Evolutionary conservation across 192 early-diverging fungal species (phyloP), one percentile per base, ranked within the genome.

Genomic region (Bifiguratus adelaidae): DNA sequence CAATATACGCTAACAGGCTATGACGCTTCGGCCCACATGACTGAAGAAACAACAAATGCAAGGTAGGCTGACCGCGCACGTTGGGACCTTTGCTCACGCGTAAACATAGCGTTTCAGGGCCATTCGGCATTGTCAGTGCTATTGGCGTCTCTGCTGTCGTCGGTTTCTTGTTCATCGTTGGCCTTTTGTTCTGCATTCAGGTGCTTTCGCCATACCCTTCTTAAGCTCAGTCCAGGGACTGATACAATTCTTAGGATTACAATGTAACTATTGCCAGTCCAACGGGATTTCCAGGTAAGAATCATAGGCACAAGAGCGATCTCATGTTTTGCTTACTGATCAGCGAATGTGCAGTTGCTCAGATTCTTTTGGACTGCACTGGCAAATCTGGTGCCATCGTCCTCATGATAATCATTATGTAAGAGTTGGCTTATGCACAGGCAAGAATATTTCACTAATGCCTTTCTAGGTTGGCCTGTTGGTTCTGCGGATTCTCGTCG

Each of bases 1-100:
- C 70, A 72, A 29, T 72, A 67, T 37, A 72, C 70, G 5, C 47
- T 72, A 38, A 72, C 70, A n/a, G 70, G 70, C 2, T 62, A 63
- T 30, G 70, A 73, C 46, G 53, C 70, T 1, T 59, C 55, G 15
- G 70, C 70, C 35, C 70, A 73, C 32, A 59, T 73, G 59, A 56
- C 66, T 1, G 70, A 73, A 20, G 70, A 73, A 47, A 73, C 70
- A 19, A 53, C 60, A 40, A 65, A 65, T 24, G 70, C 70, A 3
- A 53, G 65, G 68, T 22, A 71, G 66, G 45, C 23, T 55, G 27
- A 71, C 63, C 60, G 68, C 68, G 18, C 58, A 67, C 32, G 37
- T 55, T 40, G 68, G 65, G 40, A 62, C 50, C 15, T 61, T 60
- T 48, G 36, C 50, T 19, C 44, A 29, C 15, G 21, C 25, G 47